Conservation (phyloP, 2,329 filamentous ascomycete species). For the Nemania abortiva region DNA sequence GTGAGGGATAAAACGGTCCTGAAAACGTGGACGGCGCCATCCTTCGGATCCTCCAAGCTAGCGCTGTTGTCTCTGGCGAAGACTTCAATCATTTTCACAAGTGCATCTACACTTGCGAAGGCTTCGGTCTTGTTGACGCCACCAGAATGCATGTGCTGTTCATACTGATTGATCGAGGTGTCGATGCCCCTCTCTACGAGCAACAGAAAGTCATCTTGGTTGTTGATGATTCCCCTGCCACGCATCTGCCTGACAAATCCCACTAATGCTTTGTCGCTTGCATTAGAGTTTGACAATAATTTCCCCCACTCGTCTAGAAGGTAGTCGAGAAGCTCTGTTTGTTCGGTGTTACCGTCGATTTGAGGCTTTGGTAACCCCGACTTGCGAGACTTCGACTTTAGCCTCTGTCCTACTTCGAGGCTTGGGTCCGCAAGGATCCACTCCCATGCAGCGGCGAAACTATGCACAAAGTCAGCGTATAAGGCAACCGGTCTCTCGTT, state of each 20-base stretch:
- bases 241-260: constrained; percentile 90
- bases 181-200: constrained; percentile 89
- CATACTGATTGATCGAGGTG: constrained; percentile 80
- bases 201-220: constrained; percentile 79
- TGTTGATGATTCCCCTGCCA: constrained; percentile 76
- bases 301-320: constrained; percentile 96
- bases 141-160: constrained; percentile 73
- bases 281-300: constrained; percentile 80
- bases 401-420: constrained; percentile 72
- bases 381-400: constrained; percentile 72
- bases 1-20: constrained; percentile 83
- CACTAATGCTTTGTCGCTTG: constrained; percentile 76
- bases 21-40: constrained; percentile 77
- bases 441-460: constrained; percentile 81
- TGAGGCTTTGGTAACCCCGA: constrained; percentile 56
- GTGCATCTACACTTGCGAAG: constrained; percentile 77
- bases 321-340: constrained; percentile 90
- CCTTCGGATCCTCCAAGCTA: constrained; percentile 66
- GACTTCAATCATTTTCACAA: constrained; percentile 82
- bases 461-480: constrained; percentile 86
- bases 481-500: constrained; percentile 82
- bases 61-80: constrained; percentile 80
- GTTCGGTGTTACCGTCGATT: constrained; percentile 67
- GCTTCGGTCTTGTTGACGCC: constrained; percentile 67
- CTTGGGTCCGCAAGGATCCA: constrained; percentile 83